Evolutionary conservation across 352 stramenopile species (phyloP), one percentile per base, ranked within the genome.

Genomic region (Plasmopara halstedii): DNA sequence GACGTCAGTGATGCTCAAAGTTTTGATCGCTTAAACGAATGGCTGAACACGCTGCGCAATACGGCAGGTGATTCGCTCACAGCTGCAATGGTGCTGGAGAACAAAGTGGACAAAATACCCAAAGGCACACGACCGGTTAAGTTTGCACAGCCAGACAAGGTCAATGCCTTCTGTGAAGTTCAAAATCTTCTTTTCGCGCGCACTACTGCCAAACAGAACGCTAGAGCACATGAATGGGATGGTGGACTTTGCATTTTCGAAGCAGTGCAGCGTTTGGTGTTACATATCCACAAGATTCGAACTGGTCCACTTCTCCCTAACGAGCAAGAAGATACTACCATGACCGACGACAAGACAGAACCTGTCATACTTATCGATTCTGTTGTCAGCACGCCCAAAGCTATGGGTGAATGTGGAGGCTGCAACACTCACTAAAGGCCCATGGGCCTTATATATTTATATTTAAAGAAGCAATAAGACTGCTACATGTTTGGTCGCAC

Each of bases 1-100:
- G 88, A 97, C 36, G 87, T 97, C 9, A 83, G 76, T 1, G 86
- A 97, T 33, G 57, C 53, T 0, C 71, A 90, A 11, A 90, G 64
- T 55, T 97, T 97, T 52, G 64, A 70, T 14, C 88, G 88, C 42
- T 79, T 96, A 0, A 64, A 74, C 11, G 86, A 88, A 36, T 97
- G 88, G 88, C 75, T 96, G 2, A 74, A 83, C 42, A 90, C 95
- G 21, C 58, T 96, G 6, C 70, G 70, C 4, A 80, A 95, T 40
- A 89, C 89, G 2, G 79, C 86, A 7, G 85, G 77, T 9, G 72
- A 88, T 13, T 89, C 85, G 10, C 88, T 97, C 39, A 75, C 81
- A 33, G 63, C 64, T 11, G 85, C 95, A 44, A 82, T 84, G 55
- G 88, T 97, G 21, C 60, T 91, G 3, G 88, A 94, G 45, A 97